Conservation (phyloP, 2,329 filamentous ascomycete species). For the Onygenales sp. region DNA sequence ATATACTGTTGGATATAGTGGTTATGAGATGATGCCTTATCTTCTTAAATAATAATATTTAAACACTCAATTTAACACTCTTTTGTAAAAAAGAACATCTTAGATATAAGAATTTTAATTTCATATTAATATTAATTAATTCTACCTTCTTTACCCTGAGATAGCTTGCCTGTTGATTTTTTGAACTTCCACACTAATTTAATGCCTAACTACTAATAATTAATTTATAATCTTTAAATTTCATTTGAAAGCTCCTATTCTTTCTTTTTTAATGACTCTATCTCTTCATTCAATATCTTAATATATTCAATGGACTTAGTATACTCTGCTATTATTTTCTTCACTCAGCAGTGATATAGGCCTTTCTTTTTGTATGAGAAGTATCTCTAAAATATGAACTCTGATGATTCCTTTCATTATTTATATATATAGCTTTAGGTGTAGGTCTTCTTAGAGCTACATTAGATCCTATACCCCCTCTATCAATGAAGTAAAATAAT, state of each 20-base stretch:
- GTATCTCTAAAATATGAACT: slow-evolving; percentile 21
- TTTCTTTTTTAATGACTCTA: slow-evolving; percentile 6
- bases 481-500: slow-evolving; percentile 9
- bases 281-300: slow-evolving; percentile 11
- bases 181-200: slow-evolving; percentile 12
- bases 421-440: slow-evolving; percentile 7
- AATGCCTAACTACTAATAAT: neutral
- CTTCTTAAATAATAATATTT: no score
- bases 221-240: slow-evolving; percentile 11
- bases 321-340: slow-evolving; percentile 13
- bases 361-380: slow-evolving; percentile 22
- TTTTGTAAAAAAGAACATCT: no score
- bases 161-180: slow-evolving; percentile 10
- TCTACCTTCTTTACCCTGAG: slow-evolving; percentile 6
- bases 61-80: no score
- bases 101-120: no score
- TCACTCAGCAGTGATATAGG: slow-evolving; percentile 15
- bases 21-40: no score
- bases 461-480: slow-evolving; percentile 7
- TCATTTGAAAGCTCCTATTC: slow-evolving; percentile 13
- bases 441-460: slow-evolving; percentile 6
- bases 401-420: slow-evolving; percentile 11
- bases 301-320: slow-evolving; percentile 10
- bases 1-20: no score
- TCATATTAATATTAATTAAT: slow-evolving; percentile 17